Evolutionary conservation across 805 yeast genomes (phyloP).

Genomic region (Lipomyces sp.): DNA sequence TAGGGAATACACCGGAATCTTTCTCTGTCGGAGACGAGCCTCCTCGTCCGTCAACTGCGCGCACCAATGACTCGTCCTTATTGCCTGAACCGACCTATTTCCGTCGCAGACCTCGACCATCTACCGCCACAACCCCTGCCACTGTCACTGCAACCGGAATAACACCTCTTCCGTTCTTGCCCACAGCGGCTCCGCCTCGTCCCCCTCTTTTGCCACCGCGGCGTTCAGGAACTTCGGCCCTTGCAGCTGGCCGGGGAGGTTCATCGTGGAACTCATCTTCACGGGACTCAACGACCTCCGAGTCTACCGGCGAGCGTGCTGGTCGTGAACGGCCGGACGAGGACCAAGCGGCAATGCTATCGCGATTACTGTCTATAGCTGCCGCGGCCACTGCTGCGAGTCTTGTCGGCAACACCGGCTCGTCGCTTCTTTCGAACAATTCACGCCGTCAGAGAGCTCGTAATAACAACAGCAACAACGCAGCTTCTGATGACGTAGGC

Average conservation of each 20-base stretch:
- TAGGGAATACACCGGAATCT: too few relatives aligned
- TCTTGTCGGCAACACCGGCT: constrained; percentile 36
- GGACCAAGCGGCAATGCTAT: constrained; percentile 44
- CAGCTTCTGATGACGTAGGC: constrained; percentile 9
- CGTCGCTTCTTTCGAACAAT: constrained; percentile 29
- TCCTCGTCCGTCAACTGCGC: background rate
- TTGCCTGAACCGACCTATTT: constrained; percentile 26
- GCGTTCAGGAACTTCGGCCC: too few relatives aligned
- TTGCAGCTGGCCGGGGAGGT: too few relatives aligned
- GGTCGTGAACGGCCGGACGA: constrained; percentile 28
- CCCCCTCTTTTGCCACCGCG: constrained; percentile 4
- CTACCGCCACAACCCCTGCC: constrained; percentile 13
- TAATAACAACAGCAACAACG: background rate
- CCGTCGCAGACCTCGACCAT: constrained; percentile 24
- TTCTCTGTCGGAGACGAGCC: too few relatives aligned
- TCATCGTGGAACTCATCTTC: background rate
- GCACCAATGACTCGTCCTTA: constrained; percentile 7
- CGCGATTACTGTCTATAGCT: constrained; percentile 45
- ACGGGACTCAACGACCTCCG: background rate
- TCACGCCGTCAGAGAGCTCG: background rate
- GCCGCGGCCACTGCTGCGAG: constrained; percentile 46
- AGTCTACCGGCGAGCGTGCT: constrained; percentile 26
- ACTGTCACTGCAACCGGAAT: constrained; percentile 8
- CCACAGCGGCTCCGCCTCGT: background rate
- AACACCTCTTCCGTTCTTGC: constrained; percentile 5